Evolutionary conservation across 352 stramenopile genomes (phyloP), one percentile per base, ranked within the genome.

Genomic region (Globisporangium recalcitrans): DNA sequence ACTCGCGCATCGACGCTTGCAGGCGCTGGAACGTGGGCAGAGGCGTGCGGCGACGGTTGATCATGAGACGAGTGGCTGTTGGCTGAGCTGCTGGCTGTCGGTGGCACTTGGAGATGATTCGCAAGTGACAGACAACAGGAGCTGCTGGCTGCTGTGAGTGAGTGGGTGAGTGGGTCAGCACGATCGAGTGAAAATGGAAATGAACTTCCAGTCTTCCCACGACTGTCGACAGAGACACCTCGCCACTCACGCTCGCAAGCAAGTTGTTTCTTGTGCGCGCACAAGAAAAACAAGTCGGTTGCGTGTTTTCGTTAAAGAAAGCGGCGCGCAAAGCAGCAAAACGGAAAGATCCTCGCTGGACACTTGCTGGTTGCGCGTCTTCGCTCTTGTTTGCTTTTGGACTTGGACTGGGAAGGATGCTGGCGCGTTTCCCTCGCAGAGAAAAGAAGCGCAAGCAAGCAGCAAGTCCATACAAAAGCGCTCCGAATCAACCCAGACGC

Each of bases 21-120:
- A 84, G 71, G 22, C 71, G 73, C 67, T 87, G 71, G 66, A 84
- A 81, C n/a, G 67, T 75, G 56, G 77, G 77, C 10, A 76, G 27
- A 40, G 63, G 32, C 34, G 52, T 31, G 56, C 56, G 56, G 42
- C 56, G 51, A 42, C 68, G 71, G 59, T 85, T 87, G 64, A 87
- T 67, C 77, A 87, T 87, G 64, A 44, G 44, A 68, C 40, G 60
- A 55, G n/a, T 52, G 22, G n/a, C 7, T 21, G 16, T n/a, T 53
- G 27, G n/a, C 8, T 38, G 27, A 29, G 42, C 27, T 53, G 29
- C 38, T 34, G 7, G n/a, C n/a, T n/a, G 27, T 57, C 10, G 51
- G 1, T 44, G 19, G 29, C 14, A 42, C 51, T 42, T 29, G n/a
- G 21, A 8, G 36, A 44, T 5, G n/a, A 42, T 31, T 42, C 13